Conservation (phyloP, 164 flowering plant species). For the Umbellularia californica region DNA sequence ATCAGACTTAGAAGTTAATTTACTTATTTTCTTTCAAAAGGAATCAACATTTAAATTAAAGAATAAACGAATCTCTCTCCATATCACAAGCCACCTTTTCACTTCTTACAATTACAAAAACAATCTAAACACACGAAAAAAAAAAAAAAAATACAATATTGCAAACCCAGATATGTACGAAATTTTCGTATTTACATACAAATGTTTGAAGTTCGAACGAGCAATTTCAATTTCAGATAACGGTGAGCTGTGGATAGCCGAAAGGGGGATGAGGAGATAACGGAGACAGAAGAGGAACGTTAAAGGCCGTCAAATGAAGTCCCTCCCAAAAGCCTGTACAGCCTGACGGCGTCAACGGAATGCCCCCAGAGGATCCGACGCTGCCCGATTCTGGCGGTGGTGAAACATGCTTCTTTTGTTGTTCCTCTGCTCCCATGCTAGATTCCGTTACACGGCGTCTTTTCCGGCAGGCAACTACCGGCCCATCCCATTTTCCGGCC, state of each 20-base stretch:
- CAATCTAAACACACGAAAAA: too few species aligned
- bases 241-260: constrained; percentile 22
- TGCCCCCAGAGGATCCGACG: neutral
- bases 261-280: constrained; percentile 19
- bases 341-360: constrained; percentile 33
- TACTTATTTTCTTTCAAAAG: too few species aligned
- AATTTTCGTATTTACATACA: too few species aligned
- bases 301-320: constrained; percentile 24
- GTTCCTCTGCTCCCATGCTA: neutral
- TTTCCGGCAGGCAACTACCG: constrained; percentile 2
- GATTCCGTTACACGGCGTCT: constrained; percentile 6
- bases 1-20: too few species aligned
- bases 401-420: neutral
- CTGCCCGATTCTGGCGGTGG: constrained; percentile 9
- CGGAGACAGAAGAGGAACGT: constrained; percentile 31
- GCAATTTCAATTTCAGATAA: constrained; percentile 5
- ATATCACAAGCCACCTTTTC: neutral
- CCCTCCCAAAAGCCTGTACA: constrained; percentile 17
- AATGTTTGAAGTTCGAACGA: neutral
- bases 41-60: too few species aligned
- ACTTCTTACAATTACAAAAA: too few species aligned
- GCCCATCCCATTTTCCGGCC: constrained; percentile 28
- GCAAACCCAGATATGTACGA: neutral
- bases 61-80: too few species aligned
- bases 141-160: neutral